phyloP scores from a whole-genome alignment of 306 rosid genomes.

The Pueraria montana region DNA sequence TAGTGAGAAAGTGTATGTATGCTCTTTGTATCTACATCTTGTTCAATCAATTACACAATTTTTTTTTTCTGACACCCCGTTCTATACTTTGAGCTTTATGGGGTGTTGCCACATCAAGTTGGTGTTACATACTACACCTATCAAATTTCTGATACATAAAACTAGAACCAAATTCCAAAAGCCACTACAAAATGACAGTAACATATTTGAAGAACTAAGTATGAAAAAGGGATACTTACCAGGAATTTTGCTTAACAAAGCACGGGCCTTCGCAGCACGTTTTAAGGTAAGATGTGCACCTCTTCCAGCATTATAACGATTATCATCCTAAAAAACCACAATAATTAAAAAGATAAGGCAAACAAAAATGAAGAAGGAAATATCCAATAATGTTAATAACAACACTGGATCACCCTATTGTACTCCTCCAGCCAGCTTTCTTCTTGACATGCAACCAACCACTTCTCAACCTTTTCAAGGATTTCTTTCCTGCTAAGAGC shows the following conservation, averaged over 20 bases:
- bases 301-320: slow-evolving; percentile 81
- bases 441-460: slow-evolving; percentile 78
- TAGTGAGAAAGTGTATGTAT: too few species aligned
- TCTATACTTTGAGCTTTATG: neutral
- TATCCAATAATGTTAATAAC: neutral
- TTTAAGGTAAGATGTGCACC: slow-evolving; percentile 78
- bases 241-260: slow-evolving; percentile 71
- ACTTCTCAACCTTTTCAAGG: slow-evolving; percentile 82
- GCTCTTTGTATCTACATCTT: neutral
- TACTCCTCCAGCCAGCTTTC: slow-evolving; percentile 95
- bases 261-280: slow-evolving; percentile 86
- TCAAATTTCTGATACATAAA: neutral
- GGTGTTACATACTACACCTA: neutral
- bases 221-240: slow-evolving; percentile 51
- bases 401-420: slow-evolving; percentile 64
- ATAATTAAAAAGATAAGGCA: slow-evolving; percentile 6
- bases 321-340: slow-evolving; percentile 68
- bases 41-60: neutral
- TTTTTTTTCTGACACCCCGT: neutral
- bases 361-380: slow-evolving; percentile 15
- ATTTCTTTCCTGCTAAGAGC: slow-evolving; percentile 77
- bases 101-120: neutral
- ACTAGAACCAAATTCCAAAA: slow-evolving; percentile 8
- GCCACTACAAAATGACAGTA: slow-evolving; percentile 7
- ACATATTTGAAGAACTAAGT: slow-evolving; percentile 18